These are phyloP conservation scores for Aspergillus mulundensis DNA, from an alignment of 495 filamentous ascomycete genomes.

Conservation along the genomic window DNA sequence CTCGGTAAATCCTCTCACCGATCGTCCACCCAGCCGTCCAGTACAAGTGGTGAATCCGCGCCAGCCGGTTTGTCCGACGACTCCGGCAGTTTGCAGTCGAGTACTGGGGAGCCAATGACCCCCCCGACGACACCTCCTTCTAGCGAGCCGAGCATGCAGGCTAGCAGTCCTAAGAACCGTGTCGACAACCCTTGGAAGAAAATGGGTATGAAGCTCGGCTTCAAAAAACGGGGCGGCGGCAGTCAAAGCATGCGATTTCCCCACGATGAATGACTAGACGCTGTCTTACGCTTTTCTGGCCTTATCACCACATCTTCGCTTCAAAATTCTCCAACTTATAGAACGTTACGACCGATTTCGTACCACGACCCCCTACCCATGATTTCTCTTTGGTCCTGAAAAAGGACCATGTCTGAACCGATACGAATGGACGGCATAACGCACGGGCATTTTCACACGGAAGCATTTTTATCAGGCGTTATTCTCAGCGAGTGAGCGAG, in stretches of 20 bases:
- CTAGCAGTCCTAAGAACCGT: conserved; percentile 50
- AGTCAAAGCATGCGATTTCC: conserved; percentile 34
- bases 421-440: conserved; percentile 24
- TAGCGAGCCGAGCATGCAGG: conserved; percentile 44
- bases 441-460: conserved; percentile 24
- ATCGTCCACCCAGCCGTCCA: conserved; percentile 32
- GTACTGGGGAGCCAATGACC: conserved; percentile 70
- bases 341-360: conserved; percentile 10
- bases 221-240: conserved; percentile 52
- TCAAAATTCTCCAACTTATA: conserved; percentile 8
- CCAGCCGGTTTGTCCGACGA: conserved; percentile 44
- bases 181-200: conserved; percentile 73
- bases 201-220: conserved; percentile 72
- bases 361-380: conserved; percentile 10
- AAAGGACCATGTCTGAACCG: conserved; percentile 5
- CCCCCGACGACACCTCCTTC: conserved; percentile 82
- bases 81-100: conserved; percentile 42
- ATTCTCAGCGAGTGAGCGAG: conserved; percentile 20
- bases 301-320: not conserved
- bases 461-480: conserved; percentile 18
- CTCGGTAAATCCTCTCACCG: conserved; percentile 33
- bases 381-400: conserved; percentile 12
- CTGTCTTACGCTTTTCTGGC: not conserved
- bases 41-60: conserved; percentile 36
- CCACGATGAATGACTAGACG: conserved; percentile 28